Base-by-base conservation (phyloP, 1,284 basidiomycete genomes). In the Austropuccinia psidii region DNA sequence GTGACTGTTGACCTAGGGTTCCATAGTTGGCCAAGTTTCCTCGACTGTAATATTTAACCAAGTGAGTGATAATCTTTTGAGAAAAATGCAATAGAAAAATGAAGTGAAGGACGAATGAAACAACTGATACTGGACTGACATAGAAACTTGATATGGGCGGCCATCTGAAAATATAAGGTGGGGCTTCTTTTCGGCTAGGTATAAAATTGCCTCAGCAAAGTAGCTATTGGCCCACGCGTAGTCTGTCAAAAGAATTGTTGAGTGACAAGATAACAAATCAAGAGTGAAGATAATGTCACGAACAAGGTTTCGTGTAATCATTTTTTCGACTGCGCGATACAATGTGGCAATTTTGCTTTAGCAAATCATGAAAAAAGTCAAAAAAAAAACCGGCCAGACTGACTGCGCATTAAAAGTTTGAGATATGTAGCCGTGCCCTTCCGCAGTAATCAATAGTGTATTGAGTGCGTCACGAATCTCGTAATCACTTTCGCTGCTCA, bases 201-300 rank as follows among this genome's bases (percentile, higher is more conserved):
- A 74, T 15, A 76, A 52, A 4, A 78, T 74, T 0, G 76, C 74
- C 45, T 78, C 76, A 0, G 76, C 77, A 41, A 78, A 77, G n/a
- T 78, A 54, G 0, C 78, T 77, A 65, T 78, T 78, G 0, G 75
- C 76, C 78, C 78, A 79, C 9, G 75, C 76, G 72, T 78, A 79
- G 76, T 76, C 58, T 61, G 33, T 24, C n/a, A 54, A 54, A 4
- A 54, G 50, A 58, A 21, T 55, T 55, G 6, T 54, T 7, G 27
- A 55, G 27, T 55, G 7, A 55, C 17, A 45, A 45, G 57, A 1
- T 64, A 75, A 19, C n/a, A n/a, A n/a, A n/a, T n/a, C n/a, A n/a
- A n/a, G n/a, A 45, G 43, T n/a, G n/a, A 45, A 45, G 43, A 45
- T 11, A n/a, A 11, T 45, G 43, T 45, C 47, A 49, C n/a, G n/a